Percentiles rank a stretch among this genome's conserved stretches.
These are phyloP conservation scores for Fusarium ambrosium DNA, from an alignment of 2,329 filamentous ascomycete species.

Conservation along the genomic window DNA sequence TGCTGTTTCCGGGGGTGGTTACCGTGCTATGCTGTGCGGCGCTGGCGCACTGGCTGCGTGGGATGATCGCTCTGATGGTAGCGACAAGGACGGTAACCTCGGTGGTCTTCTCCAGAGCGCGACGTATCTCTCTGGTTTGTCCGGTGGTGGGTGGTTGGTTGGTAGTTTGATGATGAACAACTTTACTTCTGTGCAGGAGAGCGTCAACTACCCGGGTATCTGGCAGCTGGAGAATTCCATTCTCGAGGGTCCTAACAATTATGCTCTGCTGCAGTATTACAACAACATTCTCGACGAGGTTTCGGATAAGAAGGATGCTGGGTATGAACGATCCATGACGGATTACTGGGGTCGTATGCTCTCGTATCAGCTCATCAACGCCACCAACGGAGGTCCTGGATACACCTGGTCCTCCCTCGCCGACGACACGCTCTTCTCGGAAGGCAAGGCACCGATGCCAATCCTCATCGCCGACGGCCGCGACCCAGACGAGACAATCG, in stretches of 20 bases:
- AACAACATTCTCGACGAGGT: constrained; percentile 53
- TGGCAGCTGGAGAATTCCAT: constrained; percentile 60
- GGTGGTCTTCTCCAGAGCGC: constrained; percentile 85
- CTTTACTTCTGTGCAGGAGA: constrained; percentile 72
- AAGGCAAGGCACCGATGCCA: constrained; percentile 61
- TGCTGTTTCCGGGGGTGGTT: constrained; percentile 86
- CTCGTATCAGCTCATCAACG: constrained; percentile 88
- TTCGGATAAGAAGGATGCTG: constrained; percentile 55
- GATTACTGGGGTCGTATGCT: constrained; percentile 92
- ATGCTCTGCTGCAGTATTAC: constrained; percentile 57
- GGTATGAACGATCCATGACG: constrained; percentile 75
- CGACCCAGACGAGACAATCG: constrained; percentile 57
- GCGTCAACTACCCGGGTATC: constrained; percentile 52
- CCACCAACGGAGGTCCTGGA: constrained; percentile 76
- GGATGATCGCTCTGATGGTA: constrained; percentile 74
- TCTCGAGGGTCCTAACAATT: constrained; percentile 55
- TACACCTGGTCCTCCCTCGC: constrained; percentile 84
- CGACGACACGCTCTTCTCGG: constrained; percentile 58
- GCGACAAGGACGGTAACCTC: constrained; percentile 70
- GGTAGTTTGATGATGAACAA: constrained; percentile 89
- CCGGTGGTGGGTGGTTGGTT: constrained; percentile 87
- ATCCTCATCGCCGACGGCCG: constrained; percentile 65
- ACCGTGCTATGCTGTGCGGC: constrained; percentile 87
- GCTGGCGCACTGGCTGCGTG: constrained; percentile 85
- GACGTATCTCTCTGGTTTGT: constrained; percentile 85